Evolutionary conservation across 2,329 filamentous ascomycete genomes (phyloP).

Genomic region (Epichloe sibirici): DNA sequence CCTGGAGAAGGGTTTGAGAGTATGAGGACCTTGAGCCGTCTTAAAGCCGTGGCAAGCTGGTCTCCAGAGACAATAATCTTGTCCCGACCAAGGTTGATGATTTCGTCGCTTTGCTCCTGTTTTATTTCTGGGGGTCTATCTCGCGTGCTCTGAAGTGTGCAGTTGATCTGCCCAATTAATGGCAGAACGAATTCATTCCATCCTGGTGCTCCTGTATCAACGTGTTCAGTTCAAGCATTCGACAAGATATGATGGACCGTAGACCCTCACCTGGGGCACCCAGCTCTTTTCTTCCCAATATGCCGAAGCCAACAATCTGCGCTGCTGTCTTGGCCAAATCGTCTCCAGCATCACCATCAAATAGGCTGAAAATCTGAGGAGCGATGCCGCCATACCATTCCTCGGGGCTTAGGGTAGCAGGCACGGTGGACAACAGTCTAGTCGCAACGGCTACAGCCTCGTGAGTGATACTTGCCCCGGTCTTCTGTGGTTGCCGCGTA

Average conservation of each 20-base stretch:
- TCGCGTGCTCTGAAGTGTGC: slow-evolving; percentile 16
- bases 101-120: slow-evolving; percentile 19
- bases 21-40: slow-evolving; percentile 42
- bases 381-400: slow-evolving; percentile 49
- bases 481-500: slow-evolving; percentile 34
- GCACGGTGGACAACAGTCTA: slow-evolving; percentile 47
- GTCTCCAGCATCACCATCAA: slow-evolving; percentile 39
- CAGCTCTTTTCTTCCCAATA: slow-evolving; percentile 49
- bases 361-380: slow-evolving; percentile 46
- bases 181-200: slow-evolving; percentile 52
- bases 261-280: slow-evolving; percentile 44
- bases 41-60: slow-evolving; percentile 38
- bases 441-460: slow-evolving; percentile 55
- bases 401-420: slow-evolving; percentile 38
- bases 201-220: slow-evolving; percentile 35
- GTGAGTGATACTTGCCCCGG: slow-evolving; percentile 52
- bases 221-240: neutral
- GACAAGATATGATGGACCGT: neutral
- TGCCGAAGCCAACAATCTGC: slow-evolving; percentile 39
- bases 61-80: slow-evolving; percentile 33
- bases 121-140: neutral
- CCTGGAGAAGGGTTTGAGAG: slow-evolving; percentile 56
- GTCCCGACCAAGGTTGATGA: slow-evolving; percentile 33
- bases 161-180: slow-evolving; percentile 40
- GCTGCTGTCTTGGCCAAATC: slow-evolving; percentile 25